phyloP scores from a whole-genome alignment of 805 yeast species.

The Kregervanrija fluxuum region DNA sequence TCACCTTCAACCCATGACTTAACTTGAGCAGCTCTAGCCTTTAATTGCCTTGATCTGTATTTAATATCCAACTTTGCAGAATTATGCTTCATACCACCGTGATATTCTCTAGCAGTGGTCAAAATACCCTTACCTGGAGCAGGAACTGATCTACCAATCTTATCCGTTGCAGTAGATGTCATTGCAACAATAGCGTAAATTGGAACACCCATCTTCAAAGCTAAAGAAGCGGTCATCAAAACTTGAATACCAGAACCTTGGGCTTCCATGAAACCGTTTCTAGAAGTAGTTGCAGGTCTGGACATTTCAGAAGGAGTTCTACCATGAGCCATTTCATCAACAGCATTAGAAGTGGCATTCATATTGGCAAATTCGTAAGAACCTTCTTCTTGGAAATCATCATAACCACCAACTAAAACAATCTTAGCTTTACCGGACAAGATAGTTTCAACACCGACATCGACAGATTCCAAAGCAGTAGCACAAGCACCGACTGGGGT shows the following conservation, averaged over 20 bases:
- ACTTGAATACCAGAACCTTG: constrained; percentile 99
- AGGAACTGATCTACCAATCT: constrained; percentile 97
- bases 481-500: constrained; percentile 99
- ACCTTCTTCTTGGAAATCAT: constrained; percentile 99
- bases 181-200: constrained; percentile 91
- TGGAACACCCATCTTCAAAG: constrained; percentile 98
- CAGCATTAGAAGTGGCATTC: constrained; percentile 94
- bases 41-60: constrained; percentile 90
- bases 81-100: constrained; percentile 69
- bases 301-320: constrained; percentile 99
- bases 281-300: constrained; percentile 92
- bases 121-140: constrained; percentile 99
- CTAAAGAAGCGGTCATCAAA: constrained; percentile 90
- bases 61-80: constrained; percentile 79
- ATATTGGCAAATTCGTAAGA: constrained; percentile 96
- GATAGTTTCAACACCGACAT: constrained; percentile 91
- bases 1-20: constrained; percentile 82
- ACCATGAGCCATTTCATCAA: constrained; percentile 86
- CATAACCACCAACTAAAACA: constrained; percentile 97
- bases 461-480: constrained; percentile 96
- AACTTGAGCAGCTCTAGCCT: constrained; percentile 69
- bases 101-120: constrained; percentile 95
- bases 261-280: constrained; percentile 98
- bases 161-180: constrained; percentile 96
- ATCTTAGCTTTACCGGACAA: constrained; percentile 91